Conservation (phyloP, 163 green algal species). For the Scenedesmus sp. region DNA sequence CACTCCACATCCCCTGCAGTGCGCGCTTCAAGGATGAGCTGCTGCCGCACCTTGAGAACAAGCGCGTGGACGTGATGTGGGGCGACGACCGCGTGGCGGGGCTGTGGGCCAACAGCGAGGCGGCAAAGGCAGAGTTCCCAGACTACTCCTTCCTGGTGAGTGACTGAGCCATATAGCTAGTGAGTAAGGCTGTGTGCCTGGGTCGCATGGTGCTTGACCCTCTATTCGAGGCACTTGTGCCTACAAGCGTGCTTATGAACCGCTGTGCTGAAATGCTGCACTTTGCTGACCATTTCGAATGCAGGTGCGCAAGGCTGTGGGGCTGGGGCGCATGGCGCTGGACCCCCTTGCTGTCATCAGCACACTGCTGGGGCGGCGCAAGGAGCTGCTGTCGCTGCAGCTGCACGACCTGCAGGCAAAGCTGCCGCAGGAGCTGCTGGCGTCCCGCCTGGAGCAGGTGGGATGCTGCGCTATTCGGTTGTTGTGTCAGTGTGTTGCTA, state of each 20-base stretch:
- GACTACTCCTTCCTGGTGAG: constrained; percentile 62
- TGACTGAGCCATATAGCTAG: no score
- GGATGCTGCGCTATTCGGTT: constrained; percentile 18
- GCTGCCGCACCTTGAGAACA: constrained; percentile 60
- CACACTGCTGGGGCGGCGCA: constrained; percentile 69
- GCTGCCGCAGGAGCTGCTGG: constrained; percentile 32
- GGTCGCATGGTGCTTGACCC: no score
- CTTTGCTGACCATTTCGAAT: neutral
- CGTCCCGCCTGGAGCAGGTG: constrained; percentile 46
- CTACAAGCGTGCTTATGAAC: no score
- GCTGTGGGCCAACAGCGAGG: constrained; percentile 81
- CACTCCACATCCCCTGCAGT: neutral
- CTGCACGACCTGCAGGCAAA: constrained; percentile 86
- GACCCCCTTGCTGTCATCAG: constrained; percentile 89
- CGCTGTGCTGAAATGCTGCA: no score
- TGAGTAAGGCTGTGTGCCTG: no score
- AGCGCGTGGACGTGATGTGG: constrained; percentile 72
- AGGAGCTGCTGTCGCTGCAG: constrained; percentile 78
- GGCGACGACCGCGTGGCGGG: constrained; percentile 81
- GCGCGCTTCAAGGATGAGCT: constrained; percentile 56
- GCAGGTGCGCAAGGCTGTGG: constrained; percentile 81
- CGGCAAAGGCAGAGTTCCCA: constrained; percentile 75
- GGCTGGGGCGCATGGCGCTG: constrained; percentile 82
- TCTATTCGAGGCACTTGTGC: no score
- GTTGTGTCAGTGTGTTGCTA: no score